phyloP scores from a whole-genome alignment of 2,329 filamentous ascomycete species.

The Pseudogymnoascus sp. region DNA sequence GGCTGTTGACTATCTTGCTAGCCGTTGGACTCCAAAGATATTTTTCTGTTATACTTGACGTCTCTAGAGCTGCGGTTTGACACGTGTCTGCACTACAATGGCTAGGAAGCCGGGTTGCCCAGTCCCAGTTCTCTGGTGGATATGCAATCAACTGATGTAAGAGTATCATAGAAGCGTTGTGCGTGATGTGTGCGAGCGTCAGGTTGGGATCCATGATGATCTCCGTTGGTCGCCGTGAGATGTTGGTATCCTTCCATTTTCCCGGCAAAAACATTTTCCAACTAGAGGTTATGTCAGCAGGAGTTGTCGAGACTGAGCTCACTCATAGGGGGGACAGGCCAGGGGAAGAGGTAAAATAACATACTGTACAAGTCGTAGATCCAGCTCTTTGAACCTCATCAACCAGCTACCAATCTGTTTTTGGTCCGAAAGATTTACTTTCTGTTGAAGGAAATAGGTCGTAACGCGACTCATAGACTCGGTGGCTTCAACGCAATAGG shows the following conservation, averaged over 20 bases:
- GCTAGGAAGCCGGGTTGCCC: slow-evolving; percentile 23
- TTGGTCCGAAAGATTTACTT: slow-evolving; percentile 33
- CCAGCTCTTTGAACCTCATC: slow-evolving; percentile 41
- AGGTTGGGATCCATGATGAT: slow-evolving; percentile 30
- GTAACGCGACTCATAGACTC: slow-evolving; percentile 40
- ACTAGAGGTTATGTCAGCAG: slow-evolving; percentile 17
- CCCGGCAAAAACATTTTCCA: slow-evolving; percentile 41
- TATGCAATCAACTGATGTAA: slow-evolving; percentile 30
- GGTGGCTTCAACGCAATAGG: slow-evolving; percentile 40
- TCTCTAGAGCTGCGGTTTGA: slow-evolving; percentile 26
- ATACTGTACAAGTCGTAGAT: slow-evolving; percentile 38
- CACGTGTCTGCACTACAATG: slow-evolving; percentile 28
- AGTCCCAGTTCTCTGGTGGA: slow-evolving; percentile 20
- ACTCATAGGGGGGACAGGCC: background rate
- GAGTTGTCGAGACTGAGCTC: background rate
- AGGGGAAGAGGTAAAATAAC: slow-evolving; percentile 9
- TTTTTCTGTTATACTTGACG: slow-evolving; percentile 26
- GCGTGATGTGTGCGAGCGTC: slow-evolving; percentile 30
- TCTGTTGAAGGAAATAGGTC: slow-evolving; percentile 39
- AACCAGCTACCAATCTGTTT: slow-evolving; percentile 38
- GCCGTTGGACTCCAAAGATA: slow-evolving; percentile 23
- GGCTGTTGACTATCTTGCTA: slow-evolving; percentile 18
- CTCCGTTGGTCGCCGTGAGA: slow-evolving; percentile 22
- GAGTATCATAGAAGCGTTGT: slow-evolving; percentile 31
- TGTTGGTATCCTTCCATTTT: slow-evolving; percentile 34